Base-by-base conservation (phyloP, 2,329 filamentous ascomycete genomes). In the Nemania bipapillata region DNA sequence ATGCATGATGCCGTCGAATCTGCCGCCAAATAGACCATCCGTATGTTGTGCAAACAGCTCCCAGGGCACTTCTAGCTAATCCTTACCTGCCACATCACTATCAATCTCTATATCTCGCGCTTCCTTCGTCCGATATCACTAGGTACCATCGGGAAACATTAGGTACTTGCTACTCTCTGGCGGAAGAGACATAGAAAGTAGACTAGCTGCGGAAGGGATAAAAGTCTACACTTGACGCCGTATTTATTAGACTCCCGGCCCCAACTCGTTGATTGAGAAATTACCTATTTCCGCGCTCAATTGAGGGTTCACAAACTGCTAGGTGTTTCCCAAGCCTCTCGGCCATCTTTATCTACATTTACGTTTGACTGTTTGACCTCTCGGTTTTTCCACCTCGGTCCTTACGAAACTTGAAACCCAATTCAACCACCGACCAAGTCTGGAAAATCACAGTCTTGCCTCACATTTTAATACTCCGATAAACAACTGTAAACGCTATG, bases 1-100 rank as follows among this genome's bases (percentile, higher is more conserved):
- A 78, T 79, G 77, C 77, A 79, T 73, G 68, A 74, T 77, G 74
- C 77, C 77, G 77, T 68, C 70, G 66, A 68, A 71, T 69, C 62
- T 73, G 70, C 70, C 74, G 74, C 77, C 74, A 76, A 76, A 76
- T 74, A n/a, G n/a, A n/a, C n/a, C n/a, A n/a, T n/a, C n/a, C n/a
- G n/a, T n/a, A n/a, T n/a, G 71, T 77, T 74, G 76, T 73, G 76
- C 75, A 78, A 77, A 75, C 73, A 76, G 71, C 68, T 65, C 53
- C 52, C 49, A 65, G 64, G 63, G 63, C 68, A 56, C 45, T 61
- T 65, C 70, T 72, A 75, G 68, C 76, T 77, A 77, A 75, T 75
- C 69, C 73, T 70, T 74, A 74, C 58, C 74, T 74, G 77, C 73
- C 76, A 77, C 76, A 76, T 77, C 75, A 71, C 68, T 65, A 50